Evolutionary conservation across 306 rosid species (phyloP).

Genomic region (Cucumis hystrix): DNA sequence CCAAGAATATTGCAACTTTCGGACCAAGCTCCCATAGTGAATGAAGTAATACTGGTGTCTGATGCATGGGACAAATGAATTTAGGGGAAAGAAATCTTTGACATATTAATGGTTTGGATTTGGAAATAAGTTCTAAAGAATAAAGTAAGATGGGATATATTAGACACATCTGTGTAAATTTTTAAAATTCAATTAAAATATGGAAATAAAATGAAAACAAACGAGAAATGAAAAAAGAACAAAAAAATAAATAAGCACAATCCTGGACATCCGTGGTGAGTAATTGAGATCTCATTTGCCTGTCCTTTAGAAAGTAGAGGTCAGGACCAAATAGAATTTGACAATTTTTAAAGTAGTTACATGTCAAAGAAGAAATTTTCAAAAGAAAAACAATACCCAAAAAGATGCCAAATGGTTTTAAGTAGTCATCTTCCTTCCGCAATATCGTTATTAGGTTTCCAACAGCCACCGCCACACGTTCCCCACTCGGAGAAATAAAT

Average conservation of each 20-base stretch:
- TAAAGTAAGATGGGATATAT: neutral
- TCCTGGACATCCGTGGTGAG: neutral
- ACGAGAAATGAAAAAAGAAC: neutral
- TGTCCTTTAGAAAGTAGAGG: neutral
- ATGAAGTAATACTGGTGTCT: constrained; percentile 54
- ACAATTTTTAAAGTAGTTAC: neutral
- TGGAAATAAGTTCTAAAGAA: neutral
- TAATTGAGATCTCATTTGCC: neutral
- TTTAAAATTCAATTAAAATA: neutral
- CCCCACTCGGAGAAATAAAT: constrained; percentile 58
- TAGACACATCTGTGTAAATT: neutral
- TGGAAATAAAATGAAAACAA: neutral
- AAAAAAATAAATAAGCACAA: neutral
- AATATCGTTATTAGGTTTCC: constrained; percentile 77
- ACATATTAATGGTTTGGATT: neutral
- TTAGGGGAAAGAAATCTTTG: neutral
- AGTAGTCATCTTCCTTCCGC: constrained; percentile 60
- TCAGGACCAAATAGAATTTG: neutral
- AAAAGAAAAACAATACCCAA: constrained; percentile 30
- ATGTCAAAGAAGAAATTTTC: neutral
- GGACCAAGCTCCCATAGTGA: constrained; percentile 81
- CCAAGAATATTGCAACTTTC: constrained; percentile 74
- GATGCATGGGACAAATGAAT: constrained; percentile 14
- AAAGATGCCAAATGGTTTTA: constrained; percentile 56
- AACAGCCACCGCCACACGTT: constrained; percentile 73